Conservation (phyloP, 495 filamentous ascomycete genomes). For the Neurospora sp. region DNA sequence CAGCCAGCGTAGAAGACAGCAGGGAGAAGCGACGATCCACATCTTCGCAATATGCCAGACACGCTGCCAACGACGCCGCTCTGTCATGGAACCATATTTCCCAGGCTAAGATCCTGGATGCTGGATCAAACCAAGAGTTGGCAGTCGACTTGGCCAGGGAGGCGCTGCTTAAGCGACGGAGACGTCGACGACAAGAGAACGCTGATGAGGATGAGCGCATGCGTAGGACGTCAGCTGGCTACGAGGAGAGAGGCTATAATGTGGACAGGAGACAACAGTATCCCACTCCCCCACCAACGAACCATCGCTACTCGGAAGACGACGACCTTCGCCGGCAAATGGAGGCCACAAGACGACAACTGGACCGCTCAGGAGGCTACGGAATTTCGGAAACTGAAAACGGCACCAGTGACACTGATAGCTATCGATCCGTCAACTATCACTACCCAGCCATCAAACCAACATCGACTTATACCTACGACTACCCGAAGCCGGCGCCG, state of each 20-base stretch:
- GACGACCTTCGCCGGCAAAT: slow-evolving; percentile 39
- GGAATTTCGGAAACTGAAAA: slow-evolving; percentile 1
- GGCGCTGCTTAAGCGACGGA: slow-evolving; percentile 61
- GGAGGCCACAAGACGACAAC: slow-evolving; percentile 31
- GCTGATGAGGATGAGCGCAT: slow-evolving; percentile 44
- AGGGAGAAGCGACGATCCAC: slow-evolving; percentile 2
- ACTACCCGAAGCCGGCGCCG: slow-evolving; percentile 9
- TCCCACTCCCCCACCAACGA: background rate
- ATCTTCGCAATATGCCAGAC: slow-evolving; percentile 19
- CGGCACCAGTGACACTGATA: background rate
- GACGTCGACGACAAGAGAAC: slow-evolving; percentile 19
- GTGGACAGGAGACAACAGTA: slow-evolving; percentile 1
- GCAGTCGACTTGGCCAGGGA: slow-evolving; percentile 67
- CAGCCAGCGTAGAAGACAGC: slow-evolving; percentile 2
- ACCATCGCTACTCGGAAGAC: slow-evolving; percentile 23
- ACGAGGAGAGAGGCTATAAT: slow-evolving; percentile 50
- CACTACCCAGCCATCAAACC: slow-evolving; percentile 41
- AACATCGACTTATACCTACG: slow-evolving; percentile 33
- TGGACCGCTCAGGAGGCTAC: slow-evolving; percentile 25
- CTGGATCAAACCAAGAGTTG: slow-evolving; percentile 59
- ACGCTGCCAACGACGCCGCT: slow-evolving; percentile 38
- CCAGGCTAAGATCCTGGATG: slow-evolving; percentile 44
- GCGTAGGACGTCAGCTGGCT: slow-evolving; percentile 44
- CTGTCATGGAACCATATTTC: slow-evolving; percentile 33
- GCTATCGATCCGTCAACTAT: slow-evolving; percentile 19